A percentile compares a stretch with the other conserved stretches of the same genome.
Evolutionary conservation across 208 protist species (phyloP).

Genomic region (Hexamita inflata): DNA sequence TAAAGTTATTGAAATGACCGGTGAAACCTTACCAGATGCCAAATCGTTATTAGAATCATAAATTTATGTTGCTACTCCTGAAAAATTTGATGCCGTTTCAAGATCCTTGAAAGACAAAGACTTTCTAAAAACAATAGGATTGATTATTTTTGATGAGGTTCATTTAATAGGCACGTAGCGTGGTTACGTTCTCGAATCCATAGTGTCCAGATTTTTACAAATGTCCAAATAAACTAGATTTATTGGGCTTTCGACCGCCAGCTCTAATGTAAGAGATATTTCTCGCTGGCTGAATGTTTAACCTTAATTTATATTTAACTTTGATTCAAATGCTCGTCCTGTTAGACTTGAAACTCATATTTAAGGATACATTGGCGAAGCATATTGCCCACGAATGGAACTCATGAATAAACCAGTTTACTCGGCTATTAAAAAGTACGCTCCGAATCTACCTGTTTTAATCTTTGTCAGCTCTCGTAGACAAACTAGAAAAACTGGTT

Average conservation of each 20-base stretch:
- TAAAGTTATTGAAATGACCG: conserved; percentile 87
- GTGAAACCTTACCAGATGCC: conserved; percentile 74
- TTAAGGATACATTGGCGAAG: conserved; percentile 72
- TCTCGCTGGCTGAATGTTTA: conserved; percentile 87
- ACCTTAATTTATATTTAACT: conserved; percentile 83
- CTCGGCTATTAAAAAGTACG: conserved; percentile 69
- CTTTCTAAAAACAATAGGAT: conserved; percentile 70
- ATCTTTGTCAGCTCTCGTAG: conserved; percentile 94
- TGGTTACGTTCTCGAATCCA: conserved; percentile 86
- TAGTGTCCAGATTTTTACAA: conserved; percentile 72
- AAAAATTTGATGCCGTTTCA: conserved; percentile 98
- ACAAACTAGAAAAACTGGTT: conserved; percentile 91
- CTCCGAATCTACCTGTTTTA: conserved; percentile 77
- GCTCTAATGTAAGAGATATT: conserved; percentile 90
- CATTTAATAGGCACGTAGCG: conserved; percentile 94
- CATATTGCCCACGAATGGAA: conserved; percentile 94
- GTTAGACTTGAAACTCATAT: conserved; percentile 82
- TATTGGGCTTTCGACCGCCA: conserved; percentile 89
- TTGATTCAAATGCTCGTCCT: conserved; percentile 83
- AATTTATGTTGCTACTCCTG: conserved; percentile 92
- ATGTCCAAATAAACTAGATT: conserved; percentile 73
- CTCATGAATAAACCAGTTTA: conserved; percentile 98
- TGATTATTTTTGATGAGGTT: conserved; percentile 94
- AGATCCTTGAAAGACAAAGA: conserved; percentile 85
- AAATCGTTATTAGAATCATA: conserved; percentile 53